A percentile compares a stretch with the other conserved stretches of the same genome.
Conservation (phyloP, 2,329 filamentous ascomycete species). For the Arthrobotrys conoides region DNA sequence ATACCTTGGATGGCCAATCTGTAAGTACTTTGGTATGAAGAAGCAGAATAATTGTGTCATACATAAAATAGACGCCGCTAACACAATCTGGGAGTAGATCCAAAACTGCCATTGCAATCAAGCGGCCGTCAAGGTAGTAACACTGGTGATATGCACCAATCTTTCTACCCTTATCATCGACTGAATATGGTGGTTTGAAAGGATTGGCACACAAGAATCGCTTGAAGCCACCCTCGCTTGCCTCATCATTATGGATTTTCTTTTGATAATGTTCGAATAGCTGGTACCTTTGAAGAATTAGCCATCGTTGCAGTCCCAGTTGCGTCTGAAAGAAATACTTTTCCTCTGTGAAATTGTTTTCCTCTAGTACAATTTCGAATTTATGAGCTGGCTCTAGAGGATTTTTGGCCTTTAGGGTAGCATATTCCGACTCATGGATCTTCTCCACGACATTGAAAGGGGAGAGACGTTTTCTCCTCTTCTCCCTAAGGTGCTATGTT, state of each 20-base stretch:
- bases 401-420: slow-evolving; percentile 69
- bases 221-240: slow-evolving; percentile 75
- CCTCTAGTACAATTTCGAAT: slow-evolving; percentile 79
- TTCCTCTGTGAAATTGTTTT: slow-evolving; percentile 79
- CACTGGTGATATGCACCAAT: slow-evolving; percentile 86
- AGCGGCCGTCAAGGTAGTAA: slow-evolving; percentile 81
- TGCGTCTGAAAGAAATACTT: slow-evolving; percentile 71
- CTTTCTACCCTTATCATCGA: slow-evolving; percentile 71
- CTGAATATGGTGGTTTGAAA: slow-evolving; percentile 67
- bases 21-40: not conserved
- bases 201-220: slow-evolving; percentile 82
- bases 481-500: slow-evolving; percentile 68
- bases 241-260: slow-evolving; percentile 78
- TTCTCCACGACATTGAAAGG: slow-evolving; percentile 77
- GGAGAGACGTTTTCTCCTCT: slow-evolving; percentile 74
- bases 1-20: slow-evolving; percentile 66
- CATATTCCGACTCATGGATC: slow-evolving; percentile 78
- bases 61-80: slow-evolving; percentile 86
- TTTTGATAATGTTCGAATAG: slow-evolving; percentile 83
- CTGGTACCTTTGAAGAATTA: slow-evolving; percentile 64
- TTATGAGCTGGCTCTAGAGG: slow-evolving; percentile 77
- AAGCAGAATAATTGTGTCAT: not conserved
- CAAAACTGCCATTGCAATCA: slow-evolving; percentile 82
- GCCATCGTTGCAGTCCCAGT: not conserved
- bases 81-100: slow-evolving; percentile 83